Percentiles rank a stretch among this genome's conserved stretches.
Evolutionary conservation across 2,329 filamentous ascomycete species (phyloP).

Genomic region (Macrophomina phaseolina): DNA sequence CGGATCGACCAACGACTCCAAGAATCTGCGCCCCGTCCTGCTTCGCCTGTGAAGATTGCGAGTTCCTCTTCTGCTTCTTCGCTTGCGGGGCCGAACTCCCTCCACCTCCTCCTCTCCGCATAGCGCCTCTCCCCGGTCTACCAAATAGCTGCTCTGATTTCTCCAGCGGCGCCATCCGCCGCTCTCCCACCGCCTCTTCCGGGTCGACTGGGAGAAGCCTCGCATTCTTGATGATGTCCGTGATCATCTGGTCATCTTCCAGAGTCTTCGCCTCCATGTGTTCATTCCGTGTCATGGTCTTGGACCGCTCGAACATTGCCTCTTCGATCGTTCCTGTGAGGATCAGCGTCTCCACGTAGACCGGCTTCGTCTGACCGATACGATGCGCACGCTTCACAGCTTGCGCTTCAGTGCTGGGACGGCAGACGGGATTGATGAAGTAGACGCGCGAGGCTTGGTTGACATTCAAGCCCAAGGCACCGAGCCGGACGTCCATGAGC

Average conservation of each 20-base stretch:
- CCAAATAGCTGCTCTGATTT: conserved; percentile 54
- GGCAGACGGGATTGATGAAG: conserved; percentile 87
- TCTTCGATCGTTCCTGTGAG: conserved; percentile 83
- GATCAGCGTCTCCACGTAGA: conserved; percentile 86
- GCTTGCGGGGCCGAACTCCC: neutral
- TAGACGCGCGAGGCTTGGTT: conserved; percentile 82
- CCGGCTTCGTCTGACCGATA: conserved; percentile 79
- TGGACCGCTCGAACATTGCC: conserved; percentile 74
- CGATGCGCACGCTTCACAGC: conserved; percentile 89
- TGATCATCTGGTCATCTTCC: conserved; percentile 64
- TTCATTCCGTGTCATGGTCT: conserved; percentile 72
- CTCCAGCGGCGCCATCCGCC: conserved; percentile 50
- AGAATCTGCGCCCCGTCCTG: neutral
- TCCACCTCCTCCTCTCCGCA: neutral
- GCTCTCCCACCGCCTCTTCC: conserved; percentile 37
- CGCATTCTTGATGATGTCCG: conserved; percentile 64
- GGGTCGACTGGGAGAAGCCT: conserved; percentile 52
- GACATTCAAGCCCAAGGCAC: conserved; percentile 86
- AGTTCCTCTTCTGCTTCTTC: neutral
- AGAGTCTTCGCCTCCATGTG: conserved; percentile 62
- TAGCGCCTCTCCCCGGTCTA: conserved; percentile 33
- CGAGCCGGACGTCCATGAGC: conserved; percentile 89
- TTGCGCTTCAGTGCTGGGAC: conserved; percentile 83
- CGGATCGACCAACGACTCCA: neutral
- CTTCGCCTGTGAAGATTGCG: neutral